A percentile compares a stretch with the other conserved stretches of the same genome.
Evolutionary conservation across 179 eudicot species (phyloP).

Genomic region (Dionaea muscipula): DNA sequence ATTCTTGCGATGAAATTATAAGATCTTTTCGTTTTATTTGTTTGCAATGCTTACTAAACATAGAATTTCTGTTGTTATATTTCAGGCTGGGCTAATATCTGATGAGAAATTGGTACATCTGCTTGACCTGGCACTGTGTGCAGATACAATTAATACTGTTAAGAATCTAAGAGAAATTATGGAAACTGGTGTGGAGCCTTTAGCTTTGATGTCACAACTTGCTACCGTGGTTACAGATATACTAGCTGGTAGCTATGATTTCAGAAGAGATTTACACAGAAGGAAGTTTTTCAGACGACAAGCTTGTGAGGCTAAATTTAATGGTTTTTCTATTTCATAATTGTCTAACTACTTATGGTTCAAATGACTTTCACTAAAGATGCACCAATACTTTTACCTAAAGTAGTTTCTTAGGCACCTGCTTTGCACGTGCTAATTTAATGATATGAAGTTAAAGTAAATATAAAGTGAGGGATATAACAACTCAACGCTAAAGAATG

Average conservation of each 20-base stretch:
- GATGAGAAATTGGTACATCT: slow-evolving; percentile 89
- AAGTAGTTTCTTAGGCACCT: neutral
- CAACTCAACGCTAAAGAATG: too few species aligned
- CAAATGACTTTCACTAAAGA: neutral
- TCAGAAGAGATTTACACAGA: slow-evolving; percentile 46
- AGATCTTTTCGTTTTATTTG: neutral
- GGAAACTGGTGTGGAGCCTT: slow-evolving; percentile 89
- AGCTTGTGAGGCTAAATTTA: slow-evolving; percentile 46
- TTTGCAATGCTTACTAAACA: slow-evolving; percentile 1
- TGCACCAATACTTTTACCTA: neutral
- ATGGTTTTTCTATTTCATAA: neutral
- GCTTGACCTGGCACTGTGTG: slow-evolving; percentile 90
- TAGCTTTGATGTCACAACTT: slow-evolving; percentile 89
- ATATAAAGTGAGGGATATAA: too few species aligned
- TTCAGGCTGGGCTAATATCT: slow-evolving; percentile 82
- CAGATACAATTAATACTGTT: slow-evolving; percentile 83
- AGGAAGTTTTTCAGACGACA: slow-evolving; percentile 70
- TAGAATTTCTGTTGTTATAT: slow-evolving; percentile 3
- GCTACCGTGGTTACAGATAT: slow-evolving; percentile 90
- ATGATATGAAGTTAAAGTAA: too few species aligned
- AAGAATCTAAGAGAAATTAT: slow-evolving; percentile 79
- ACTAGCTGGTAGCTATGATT: slow-evolving; percentile 80
- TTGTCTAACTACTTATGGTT: neutral
- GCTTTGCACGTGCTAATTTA: neutral
- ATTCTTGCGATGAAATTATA: neutral